Base-by-base conservation (phyloP, 257 asterid species). In the Ilex aquifolium region DNA sequence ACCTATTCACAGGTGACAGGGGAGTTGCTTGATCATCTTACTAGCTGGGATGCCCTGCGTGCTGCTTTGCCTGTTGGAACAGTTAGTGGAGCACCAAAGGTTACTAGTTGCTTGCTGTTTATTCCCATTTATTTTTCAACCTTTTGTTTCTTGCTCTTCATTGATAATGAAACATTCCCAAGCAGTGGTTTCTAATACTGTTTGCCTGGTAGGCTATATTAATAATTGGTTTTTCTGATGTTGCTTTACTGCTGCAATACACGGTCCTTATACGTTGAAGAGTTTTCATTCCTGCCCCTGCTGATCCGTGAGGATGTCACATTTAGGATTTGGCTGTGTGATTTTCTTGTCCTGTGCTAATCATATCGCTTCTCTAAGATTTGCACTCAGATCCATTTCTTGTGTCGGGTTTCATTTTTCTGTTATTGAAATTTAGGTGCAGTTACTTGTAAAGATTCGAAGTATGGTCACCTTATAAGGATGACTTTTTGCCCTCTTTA, bases 21-120 rank as follows among this genome's bases (percentile, higher is more conserved):
- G 36, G 97, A 89, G 65, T 68, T 92, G 79, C 91, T 74, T 29
- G 97, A 87, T 85, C 73, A 83, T 80, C 74, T 89, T 46, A 87
- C 88, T 4, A 82, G 82, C 66, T 89, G 97, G 97, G 97, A 89
- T 77, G 99, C 95, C 52, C 79, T 92, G 15, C 80, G 86, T 13
- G 88, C 91, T 70, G 86, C 99, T 39, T 74, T 92, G 65, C 97
- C 99, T 12, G 97, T 90, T 56, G 99, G 97, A 72, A 92, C 96
- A 16, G 97, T 92, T 62, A 87, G 96, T 51, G 99, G 99, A 63
- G 95, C 95, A 32, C 99, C 99, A 63, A 89, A 87, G 88, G 98
- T 91, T 59, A 71, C 54, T 61, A 4, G 2, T 36, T 16, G 15
- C 65, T 59, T 57, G 10, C 44, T 14, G 14, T 27, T 13, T 31